Evolutionary conservation across 2,329 filamentous ascomycete species (phyloP).

Genomic region (Canariomyces notabilis): DNA sequence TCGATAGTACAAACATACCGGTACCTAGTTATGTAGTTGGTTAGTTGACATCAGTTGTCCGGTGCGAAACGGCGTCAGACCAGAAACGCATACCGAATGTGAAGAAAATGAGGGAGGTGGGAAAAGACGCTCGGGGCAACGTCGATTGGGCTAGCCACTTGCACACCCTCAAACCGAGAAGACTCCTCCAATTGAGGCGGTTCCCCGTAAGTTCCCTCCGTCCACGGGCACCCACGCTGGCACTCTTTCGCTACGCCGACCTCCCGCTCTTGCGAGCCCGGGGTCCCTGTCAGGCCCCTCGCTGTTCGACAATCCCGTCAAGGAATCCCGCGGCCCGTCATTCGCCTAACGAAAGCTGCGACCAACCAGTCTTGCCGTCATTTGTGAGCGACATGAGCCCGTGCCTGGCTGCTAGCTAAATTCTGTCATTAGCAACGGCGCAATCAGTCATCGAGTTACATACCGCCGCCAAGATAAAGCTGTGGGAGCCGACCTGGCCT

Average conservation of each 20-base stretch:
- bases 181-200: conserved; percentile 8
- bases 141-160: background rate
- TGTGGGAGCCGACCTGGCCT: conserved; percentile 16
- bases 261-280: conserved; percentile 13
- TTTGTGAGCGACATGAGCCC: conserved; percentile 13
- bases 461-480: conserved; percentile 16
- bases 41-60: conserved; percentile 5
- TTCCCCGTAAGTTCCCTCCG: conserved; percentile 8
- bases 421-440: background rate
- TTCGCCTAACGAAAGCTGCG: conserved; percentile 19
- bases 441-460: conserved; percentile 1
- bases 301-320: conserved; percentile 18
- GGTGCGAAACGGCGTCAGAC: conserved; percentile 5
- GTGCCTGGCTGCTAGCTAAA: conserved; percentile 1
- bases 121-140: background rate
- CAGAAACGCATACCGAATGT: conserved; percentile 15
- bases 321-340: conserved; percentile 23
- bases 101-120: conserved; percentile 3
- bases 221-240: conserved; percentile 4
- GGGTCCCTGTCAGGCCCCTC: conserved; percentile 7
- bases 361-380: conserved; percentile 16
- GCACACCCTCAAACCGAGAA: no score
- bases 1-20: conserved; percentile 4
- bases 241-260: conserved; percentile 12
- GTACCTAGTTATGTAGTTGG: conserved; percentile 8